Conservation (phyloP, 163 green algal species). For the Trebouxia gelatinosa region DNA sequence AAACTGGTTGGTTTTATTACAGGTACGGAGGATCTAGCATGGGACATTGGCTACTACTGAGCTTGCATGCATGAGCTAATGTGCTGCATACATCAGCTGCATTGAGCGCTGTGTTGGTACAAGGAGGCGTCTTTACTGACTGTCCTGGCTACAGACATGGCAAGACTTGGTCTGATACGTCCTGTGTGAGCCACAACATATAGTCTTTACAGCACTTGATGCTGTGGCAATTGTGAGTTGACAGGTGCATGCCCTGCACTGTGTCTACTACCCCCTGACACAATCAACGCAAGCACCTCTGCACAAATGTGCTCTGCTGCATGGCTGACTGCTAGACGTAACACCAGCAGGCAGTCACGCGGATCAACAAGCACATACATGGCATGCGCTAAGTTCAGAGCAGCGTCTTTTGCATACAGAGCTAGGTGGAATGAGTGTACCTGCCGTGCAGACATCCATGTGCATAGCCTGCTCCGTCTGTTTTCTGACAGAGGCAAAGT, state of each 20-base stretch:
- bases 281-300: too few relatives aligned
- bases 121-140: too few relatives aligned
- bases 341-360: too few relatives aligned
- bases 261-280: too few relatives aligned
- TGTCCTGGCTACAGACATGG: too few relatives aligned
- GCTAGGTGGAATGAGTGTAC: background rate
- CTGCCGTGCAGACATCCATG: background rate
- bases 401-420: background rate
- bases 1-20: conserved; percentile 95
- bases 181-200: background rate
- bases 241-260: too few relatives aligned
- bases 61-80: background rate
- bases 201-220: background rate
- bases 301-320: background rate
- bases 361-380: background rate
- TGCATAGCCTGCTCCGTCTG: background rate
- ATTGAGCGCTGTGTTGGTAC: background rate
- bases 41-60: background rate
- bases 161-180: too few relatives aligned
- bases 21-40: conserved; percentile 30
- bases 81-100: background rate
- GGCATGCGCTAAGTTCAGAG: too few relatives aligned
- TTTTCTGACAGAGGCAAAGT: too few relatives aligned
- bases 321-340: background rate
- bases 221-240: too few relatives aligned